Evolutionary conservation across 805 yeast species (phyloP), one percentile per base, ranked within the genome.

Genomic region (Nakazawaea molendinolei): DNA sequence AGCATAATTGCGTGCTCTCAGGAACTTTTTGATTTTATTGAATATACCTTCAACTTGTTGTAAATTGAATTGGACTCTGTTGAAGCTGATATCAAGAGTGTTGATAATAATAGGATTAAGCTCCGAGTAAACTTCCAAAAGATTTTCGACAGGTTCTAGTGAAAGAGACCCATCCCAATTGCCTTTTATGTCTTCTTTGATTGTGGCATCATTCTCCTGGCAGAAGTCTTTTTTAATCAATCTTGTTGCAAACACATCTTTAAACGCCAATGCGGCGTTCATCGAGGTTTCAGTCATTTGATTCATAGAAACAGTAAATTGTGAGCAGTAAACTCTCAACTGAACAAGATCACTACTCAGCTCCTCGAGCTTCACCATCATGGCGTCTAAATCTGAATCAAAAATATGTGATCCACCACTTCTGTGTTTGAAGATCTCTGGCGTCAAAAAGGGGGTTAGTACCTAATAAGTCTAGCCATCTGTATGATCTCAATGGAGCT

Each of bases 401-500:
- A n/a, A n/a, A n/a, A n/a, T n/a, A n/a, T n/a, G n/a, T n/a, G n/a
- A n/a, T n/a, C n/a, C n/a, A n/a, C n/a, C n/a, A n/a, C n/a, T n/a
- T n/a, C 47, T 56, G 29, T 54, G 58, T 36, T 48, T 58, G 13
- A 61, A 40, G n/a, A 48, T 35, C 36, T 60, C 63, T 3, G 66
- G 65, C 3, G 63, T 42, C 50, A 44, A 19, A 17, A 25, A 33
- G 28, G 26, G 22, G 33, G n/a, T n/a, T n/a, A n/a, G n/a, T n/a
- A n/a, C n/a, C n/a, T n/a, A n/a, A n/a, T n/a, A n/a, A n/a, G n/a
- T n/a, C n/a, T n/a, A n/a, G n/a, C n/a, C n/a, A 24, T 10, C 15
- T 28, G 20, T n/a, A 20, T 25, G 28, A 12, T n/a, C 15, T 23
- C 31, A 20, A 19, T 20, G 25, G 23, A 27, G 25, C 8, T 33